These are phyloP conservation scores for Hibiscus tridactylites DNA, from an alignment of 345 rosid genomes.

Conservation along the genomic window DNA sequence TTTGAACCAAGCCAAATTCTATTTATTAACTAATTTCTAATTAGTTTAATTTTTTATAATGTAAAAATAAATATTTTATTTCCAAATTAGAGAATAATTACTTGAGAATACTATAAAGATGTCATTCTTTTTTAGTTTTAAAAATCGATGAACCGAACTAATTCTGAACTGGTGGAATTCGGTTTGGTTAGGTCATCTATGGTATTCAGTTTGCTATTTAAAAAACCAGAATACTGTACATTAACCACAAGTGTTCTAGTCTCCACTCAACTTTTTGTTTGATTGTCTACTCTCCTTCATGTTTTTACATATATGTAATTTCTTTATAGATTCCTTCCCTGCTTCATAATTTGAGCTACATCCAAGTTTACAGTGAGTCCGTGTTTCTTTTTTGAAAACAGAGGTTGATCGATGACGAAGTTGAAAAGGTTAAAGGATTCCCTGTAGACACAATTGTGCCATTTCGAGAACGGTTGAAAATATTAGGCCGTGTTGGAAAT, in stretches of 20 bases:
- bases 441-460: constrained; percentile 63
- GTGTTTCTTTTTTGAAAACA: constrained; percentile 18
- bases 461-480: constrained; percentile 86
- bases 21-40: too few species aligned
- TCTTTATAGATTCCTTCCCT: neutral
- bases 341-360: neutral
- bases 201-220: neutral
- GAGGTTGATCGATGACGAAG: constrained; percentile 82
- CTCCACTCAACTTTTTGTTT: neutral
- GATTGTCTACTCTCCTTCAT: neutral
- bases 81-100: too few species aligned
- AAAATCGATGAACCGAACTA: too few species aligned
- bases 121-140: too few species aligned
- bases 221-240: neutral
- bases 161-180: too few species aligned
- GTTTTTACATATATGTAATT: neutral
- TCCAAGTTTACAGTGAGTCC: neutral
- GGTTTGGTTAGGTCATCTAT: neutral
- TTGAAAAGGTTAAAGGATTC: constrained; percentile 84
- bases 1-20: too few species aligned
- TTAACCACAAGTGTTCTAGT: neutral
- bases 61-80: too few species aligned
- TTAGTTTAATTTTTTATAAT: too few species aligned
- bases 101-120: too few species aligned
- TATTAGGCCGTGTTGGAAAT: constrained; percentile 87